Conservation (phyloP, 495 filamentous ascomycete species). For the Paragyromitra xinjiangensis region DNA sequence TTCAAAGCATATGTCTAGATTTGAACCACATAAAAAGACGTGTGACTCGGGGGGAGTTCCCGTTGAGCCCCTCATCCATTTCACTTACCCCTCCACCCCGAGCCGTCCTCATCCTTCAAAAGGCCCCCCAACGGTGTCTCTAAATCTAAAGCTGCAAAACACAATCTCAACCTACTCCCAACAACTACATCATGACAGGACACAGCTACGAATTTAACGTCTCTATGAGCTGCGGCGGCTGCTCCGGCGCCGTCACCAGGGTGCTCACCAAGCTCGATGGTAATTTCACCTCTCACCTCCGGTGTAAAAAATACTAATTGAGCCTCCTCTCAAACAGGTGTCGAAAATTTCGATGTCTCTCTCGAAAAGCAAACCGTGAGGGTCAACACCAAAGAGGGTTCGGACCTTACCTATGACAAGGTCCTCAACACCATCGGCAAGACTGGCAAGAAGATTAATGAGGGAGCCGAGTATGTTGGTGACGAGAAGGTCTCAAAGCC, state of each 20-base stretch:
- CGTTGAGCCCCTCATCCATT: conserved; percentile 22
- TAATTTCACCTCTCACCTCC: conserved; percentile 59
- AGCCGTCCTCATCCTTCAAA: not conserved
- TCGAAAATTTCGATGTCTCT: conserved; percentile 84
- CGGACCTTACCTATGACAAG: conserved; percentile 73
- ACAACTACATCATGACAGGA: conserved; percentile 60
- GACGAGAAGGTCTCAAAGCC: conserved; percentile 9
- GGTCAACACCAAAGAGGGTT: conserved; percentile 69
- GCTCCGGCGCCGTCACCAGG: conserved; percentile 75
- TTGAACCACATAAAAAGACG: conserved; percentile 18
- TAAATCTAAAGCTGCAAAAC: not conserved
- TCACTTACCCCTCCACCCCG: not conserved
- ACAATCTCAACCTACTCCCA: not conserved
- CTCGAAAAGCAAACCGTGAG: conserved; percentile 82
- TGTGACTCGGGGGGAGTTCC: conserved; percentile 5
- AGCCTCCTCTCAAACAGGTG: conserved; percentile 65
- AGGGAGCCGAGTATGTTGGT: conserved; percentile 67
- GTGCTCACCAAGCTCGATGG: conserved; percentile 95
- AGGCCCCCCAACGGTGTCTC: not conserved
- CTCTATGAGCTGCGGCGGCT: conserved; percentile 72
- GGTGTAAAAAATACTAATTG: conserved; percentile 2
- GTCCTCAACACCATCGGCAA: conserved; percentile 91
- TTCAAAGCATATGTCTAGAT: conserved; percentile 6
- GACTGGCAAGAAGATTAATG: conserved; percentile 90
- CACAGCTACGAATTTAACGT: conserved; percentile 75